A percentile compares a stretch with the other conserved stretches of the same genome.
phyloP scores from a whole-genome alignment of 2,329 filamentous ascomycete genomes.

The Neodidymelliopsis sp. region DNA sequence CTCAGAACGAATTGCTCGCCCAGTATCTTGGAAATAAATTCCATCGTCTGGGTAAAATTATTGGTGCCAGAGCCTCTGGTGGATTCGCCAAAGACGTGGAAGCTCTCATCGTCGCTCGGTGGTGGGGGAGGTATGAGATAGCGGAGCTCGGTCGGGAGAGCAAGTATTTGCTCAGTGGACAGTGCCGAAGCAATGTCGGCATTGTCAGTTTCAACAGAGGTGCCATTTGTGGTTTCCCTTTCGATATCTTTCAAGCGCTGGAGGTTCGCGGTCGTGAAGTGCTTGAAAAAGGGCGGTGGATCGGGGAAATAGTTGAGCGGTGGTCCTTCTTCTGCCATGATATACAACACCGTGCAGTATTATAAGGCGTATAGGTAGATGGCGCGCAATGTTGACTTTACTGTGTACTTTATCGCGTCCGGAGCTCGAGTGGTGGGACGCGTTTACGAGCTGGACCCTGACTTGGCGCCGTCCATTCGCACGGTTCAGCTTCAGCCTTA shows the following conservation, averaged over 20 bases:
- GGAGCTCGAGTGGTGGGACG: not conserved
- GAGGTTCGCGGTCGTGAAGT: conserved; percentile 81
- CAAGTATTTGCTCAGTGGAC: conserved; percentile 41
- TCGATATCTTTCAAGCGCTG: conserved; percentile 63
- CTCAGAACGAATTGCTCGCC: conserved; percentile 63
- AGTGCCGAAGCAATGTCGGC: conserved; percentile 12
- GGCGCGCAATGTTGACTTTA: not conserved
- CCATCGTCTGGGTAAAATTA: conserved; percentile 36
- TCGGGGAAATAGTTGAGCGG: conserved; percentile 70
- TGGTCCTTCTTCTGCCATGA: conserved; percentile 33
- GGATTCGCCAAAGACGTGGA: conserved; percentile 75
- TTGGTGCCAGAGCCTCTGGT: conserved; percentile 53
- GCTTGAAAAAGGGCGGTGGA: conserved; percentile 88
- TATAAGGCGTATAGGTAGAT: not conserved
- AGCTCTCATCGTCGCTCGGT: conserved; percentile 70
- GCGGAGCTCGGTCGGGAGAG: conserved; percentile 74
- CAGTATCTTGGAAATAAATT: conserved; percentile 38
- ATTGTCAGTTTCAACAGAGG: conserved; percentile 29
- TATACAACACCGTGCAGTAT: not conserved
- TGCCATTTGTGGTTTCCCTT: conserved; percentile 36
- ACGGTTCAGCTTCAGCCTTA: not conserved
- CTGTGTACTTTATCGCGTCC: not conserved
- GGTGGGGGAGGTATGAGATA: conserved; percentile 83
- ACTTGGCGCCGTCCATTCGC: conserved; percentile 1
- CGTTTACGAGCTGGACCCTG: conserved; percentile 7